Evolutionary conservation across 495 filamentous ascomycete species (phyloP), one percentile per base, ranked within the genome.

Genomic region (Cetradonia linearis): DNA sequence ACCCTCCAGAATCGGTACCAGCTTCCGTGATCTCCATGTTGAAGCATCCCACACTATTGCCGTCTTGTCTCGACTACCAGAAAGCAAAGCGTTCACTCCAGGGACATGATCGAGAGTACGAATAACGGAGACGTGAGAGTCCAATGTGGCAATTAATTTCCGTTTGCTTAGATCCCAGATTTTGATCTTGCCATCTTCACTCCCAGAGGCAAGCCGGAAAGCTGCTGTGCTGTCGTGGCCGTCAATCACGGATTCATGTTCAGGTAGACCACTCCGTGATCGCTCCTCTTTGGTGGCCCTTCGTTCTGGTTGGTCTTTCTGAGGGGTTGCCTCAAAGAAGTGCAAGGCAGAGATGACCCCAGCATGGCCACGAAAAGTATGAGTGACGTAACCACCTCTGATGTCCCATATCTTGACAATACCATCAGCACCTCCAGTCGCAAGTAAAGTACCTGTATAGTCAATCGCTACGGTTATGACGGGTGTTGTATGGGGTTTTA

Each of bases 351-450:
- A 95, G 27, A 99, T 81, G 38, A 97, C 80, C 7, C 93, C 89
- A 64, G 88, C 86, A 60, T 92, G 91, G 18, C 92, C 93, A 64
- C 89, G 85, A 70, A 99, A 91, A 2, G 90, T 96, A 71, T 99
- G 93, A 18, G 93, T 99, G 30, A 89, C 82, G 70, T 84, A 97
- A 16, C 93, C 94, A 20, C 87, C 90, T 60, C 78, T 74, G 40
- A 99, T 91, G 74, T 99, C 94, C 90, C 89, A 97, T 56, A 99
- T 85, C 71, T 99, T 99, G 62, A 96, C 86, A 5, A 84, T 79
- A 30, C 93, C 93, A 72, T 97, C 93, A 9, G 93, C 88, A 28
- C 83, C 88, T 57, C 93, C 93, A 23, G 91, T 96, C 38, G 92
- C 93, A 44, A 97, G 74, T 13, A 99, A 75, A 16, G 92, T 96